Evolutionary conservation across 1,139 yeast species (phyloP).

Genomic region (Candida labiduridarum): DNA sequence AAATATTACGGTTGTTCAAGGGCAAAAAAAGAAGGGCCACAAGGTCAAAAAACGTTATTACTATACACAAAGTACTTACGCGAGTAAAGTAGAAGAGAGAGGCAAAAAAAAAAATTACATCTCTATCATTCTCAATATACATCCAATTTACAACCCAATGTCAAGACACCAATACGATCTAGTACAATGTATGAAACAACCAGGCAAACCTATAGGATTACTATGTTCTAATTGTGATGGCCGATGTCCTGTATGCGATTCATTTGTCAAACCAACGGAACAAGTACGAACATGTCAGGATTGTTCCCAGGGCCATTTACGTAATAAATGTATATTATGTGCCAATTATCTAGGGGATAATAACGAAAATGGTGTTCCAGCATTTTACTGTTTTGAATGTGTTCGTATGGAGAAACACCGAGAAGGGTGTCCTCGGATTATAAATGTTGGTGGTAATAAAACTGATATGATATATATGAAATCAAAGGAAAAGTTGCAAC

Average conservation of each 20-base stretch:
- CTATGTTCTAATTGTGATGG: slow-evolving; percentile 91
- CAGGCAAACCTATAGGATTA: slow-evolving; percentile 71
- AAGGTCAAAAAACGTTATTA: not conserved
- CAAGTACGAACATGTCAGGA: slow-evolving; percentile 80
- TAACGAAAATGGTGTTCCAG: slow-evolving; percentile 51
- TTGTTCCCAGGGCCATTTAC: slow-evolving; percentile 73
- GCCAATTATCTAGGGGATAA: slow-evolving; percentile 53
- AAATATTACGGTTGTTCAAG: not conserved
- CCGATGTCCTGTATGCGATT: slow-evolving; percentile 88
- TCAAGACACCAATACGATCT: slow-evolving; percentile 91
- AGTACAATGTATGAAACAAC: slow-evolving; percentile 82
- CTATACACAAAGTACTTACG: slow-evolving; percentile 1
- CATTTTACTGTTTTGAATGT: slow-evolving; percentile 87
- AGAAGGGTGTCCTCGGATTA: slow-evolving; percentile 90
- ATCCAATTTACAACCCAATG: slow-evolving; percentile 42
- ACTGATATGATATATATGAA: slow-evolving; percentile 70
- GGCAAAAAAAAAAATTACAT: slow-evolving; percentile 2
- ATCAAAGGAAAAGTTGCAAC: slow-evolving; percentile 16
- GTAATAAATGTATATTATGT: slow-evolving; percentile 74
- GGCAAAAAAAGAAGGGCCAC: not conserved
- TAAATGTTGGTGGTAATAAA: slow-evolving; percentile 77
- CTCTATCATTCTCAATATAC: not conserved
- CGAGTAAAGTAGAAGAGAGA: not conserved
- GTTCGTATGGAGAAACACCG: slow-evolving; percentile 77
- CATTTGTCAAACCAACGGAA: slow-evolving; percentile 76